phyloP scores from a whole-genome alignment of 495 filamentous ascomycete species.

The Lindgomyces ingoldianus region DNA sequence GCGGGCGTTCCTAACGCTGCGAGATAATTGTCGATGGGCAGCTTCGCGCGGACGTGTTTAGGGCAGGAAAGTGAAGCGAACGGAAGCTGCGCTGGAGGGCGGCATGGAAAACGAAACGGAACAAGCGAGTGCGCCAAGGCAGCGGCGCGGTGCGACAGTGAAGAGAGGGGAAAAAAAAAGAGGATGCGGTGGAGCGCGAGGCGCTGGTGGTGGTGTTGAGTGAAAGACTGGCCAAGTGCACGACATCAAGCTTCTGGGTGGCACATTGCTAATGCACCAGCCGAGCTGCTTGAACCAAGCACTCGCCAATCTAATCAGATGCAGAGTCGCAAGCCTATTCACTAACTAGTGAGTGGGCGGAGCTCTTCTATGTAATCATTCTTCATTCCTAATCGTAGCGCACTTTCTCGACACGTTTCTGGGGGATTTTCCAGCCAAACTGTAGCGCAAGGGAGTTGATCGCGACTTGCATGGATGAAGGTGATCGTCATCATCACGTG shows the following conservation, averaged over 20 bases:
- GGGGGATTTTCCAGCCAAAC: too few species aligned
- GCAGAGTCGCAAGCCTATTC: slow-evolving; percentile 1
- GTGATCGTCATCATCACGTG: slow-evolving; percentile 18
- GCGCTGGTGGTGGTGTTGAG: background rate
- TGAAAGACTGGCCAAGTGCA: background rate
- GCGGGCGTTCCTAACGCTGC: background rate
- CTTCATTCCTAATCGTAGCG: too few species aligned
- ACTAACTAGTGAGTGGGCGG: too few species aligned
- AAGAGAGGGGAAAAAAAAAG: background rate
- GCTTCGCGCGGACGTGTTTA: background rate
- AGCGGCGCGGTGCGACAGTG: background rate
- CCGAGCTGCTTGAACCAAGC: too few species aligned
- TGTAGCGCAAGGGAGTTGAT: background rate
- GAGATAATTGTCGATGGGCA: background rate
- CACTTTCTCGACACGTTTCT: too few species aligned
- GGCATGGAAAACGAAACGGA: background rate
- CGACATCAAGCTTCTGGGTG: background rate
- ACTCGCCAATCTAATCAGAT: background rate
- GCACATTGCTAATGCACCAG: too few species aligned
- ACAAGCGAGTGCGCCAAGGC: background rate
- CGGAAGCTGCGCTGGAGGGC: background rate
- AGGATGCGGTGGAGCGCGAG: background rate
- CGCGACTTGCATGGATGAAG: background rate
- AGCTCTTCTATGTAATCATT: too few species aligned
- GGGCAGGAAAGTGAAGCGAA: background rate